A percentile compares a stretch with the other conserved stretches of the same genome.
Conservation (phyloP, 192 early-diverging fungal species). For the Bifiguratus adelaidae region DNA sequence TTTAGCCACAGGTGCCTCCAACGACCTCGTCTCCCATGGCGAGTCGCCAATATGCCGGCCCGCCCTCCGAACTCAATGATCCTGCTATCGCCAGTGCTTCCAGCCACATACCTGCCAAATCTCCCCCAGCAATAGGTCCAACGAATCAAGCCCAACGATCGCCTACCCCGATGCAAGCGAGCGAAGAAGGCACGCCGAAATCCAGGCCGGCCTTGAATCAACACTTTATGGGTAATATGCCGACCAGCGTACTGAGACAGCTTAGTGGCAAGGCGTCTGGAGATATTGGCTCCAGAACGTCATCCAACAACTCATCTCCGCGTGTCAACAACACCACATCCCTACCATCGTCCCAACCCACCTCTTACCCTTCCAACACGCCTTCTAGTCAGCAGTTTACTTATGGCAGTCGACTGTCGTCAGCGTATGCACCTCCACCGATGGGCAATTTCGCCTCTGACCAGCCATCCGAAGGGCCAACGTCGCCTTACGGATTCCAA, state of each 20-base stretch:
- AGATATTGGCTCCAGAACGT: slow-evolving; percentile 2
- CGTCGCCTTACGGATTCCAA: no score
- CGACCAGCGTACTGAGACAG: slow-evolving; percentile 47
- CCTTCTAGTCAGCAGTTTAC: no score
- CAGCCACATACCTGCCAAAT: neutral
- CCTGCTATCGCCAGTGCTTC: neutral
- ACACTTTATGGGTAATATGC: slow-evolving; percentile 36
- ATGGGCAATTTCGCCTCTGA: no score
- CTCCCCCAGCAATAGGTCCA: neutral
- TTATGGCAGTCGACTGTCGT: no score
- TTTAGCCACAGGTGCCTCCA: neutral
- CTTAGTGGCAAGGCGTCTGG: slow-evolving; percentile 34
- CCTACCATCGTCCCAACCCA: no score
- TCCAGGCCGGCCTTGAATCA: neutral
- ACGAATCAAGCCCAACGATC: neutral
- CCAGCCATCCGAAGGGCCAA: no score
- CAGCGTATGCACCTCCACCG: no score
- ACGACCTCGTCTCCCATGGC: neutral
- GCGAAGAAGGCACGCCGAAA: neutral
- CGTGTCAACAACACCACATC: neutral
- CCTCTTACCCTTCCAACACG: no score
- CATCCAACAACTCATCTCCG: neutral
- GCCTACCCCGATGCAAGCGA: neutral
- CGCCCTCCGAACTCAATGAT: no score
- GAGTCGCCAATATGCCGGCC: no score